phyloP scores from a whole-genome alignment of 2,329 filamentous ascomycete species.

The Myrmaecium sp. region DNA sequence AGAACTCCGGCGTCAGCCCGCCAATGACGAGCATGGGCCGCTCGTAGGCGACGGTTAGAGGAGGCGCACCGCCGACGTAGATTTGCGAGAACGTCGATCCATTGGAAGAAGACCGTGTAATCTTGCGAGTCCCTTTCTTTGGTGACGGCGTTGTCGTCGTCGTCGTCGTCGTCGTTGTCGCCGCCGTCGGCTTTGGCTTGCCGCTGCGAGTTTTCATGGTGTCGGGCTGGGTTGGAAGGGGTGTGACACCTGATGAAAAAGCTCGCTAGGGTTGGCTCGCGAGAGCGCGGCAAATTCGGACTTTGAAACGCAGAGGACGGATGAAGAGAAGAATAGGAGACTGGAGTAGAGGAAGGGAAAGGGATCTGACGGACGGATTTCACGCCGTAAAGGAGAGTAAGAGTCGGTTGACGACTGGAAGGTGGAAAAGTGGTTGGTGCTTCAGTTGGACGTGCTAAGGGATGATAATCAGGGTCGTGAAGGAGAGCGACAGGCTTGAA shows the following conservation, averaged over 20 bases:
- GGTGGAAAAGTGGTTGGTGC: too few species aligned
- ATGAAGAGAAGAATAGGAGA: conserved; percentile 1
- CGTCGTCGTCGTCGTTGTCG: conserved; percentile 3
- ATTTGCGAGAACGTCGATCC: conserved; percentile 14
- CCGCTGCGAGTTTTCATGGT: conserved; percentile 5
- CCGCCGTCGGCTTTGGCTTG: conserved; percentile 4
- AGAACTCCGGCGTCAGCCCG: conserved; percentile 9
- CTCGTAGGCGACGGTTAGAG: conserved; percentile 16
- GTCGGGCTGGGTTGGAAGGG: conserved; percentile 1
- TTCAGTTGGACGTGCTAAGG: too few species aligned
- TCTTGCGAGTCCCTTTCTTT: conserved; percentile 9
- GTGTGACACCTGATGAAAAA: too few species aligned
- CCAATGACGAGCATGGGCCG: conserved; percentile 17
- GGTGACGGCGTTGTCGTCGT: conserved; percentile 3
- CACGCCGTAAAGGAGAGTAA: too few species aligned
- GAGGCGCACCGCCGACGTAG: conserved; percentile 8
- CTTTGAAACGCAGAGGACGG: conserved; percentile 1
- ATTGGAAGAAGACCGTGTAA: conserved; percentile 19
- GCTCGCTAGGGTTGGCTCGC: too few species aligned
- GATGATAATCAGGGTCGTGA: too few species aligned
- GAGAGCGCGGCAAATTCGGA: too few species aligned
- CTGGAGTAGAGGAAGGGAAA: too few species aligned
- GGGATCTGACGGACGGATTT: too few species aligned
- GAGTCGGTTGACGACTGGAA: too few species aligned
- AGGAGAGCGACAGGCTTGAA: too few species aligned